Conservation (phyloP, 805 yeast species). For the Starmerella lactis-condensi region DNA sequence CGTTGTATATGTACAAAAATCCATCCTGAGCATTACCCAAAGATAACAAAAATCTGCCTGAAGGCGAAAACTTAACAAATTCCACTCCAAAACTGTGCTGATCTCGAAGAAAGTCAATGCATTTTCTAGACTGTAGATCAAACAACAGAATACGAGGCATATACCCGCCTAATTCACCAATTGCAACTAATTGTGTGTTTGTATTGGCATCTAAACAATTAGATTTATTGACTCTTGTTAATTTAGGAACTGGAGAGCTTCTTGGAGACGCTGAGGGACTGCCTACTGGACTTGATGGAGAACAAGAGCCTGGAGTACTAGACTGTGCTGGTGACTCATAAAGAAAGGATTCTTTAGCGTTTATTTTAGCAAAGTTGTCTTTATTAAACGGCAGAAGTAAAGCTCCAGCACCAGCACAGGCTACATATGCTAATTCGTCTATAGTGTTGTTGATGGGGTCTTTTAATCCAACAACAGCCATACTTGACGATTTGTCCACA, state of each 20-base stretch:
- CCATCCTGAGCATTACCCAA: slow-evolving; percentile 57
- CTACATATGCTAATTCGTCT: slow-evolving; percentile 3
- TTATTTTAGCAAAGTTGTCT: not conserved
- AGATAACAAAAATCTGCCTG: slow-evolving; percentile 38
- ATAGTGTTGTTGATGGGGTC: too few relatives aligned
- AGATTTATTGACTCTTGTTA: slow-evolving; percentile 10
- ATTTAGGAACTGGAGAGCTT: slow-evolving; percentile 1
- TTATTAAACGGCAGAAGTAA: slow-evolving; percentile 1
- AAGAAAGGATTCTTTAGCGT: not conserved
- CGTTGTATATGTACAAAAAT: slow-evolving; percentile 42
- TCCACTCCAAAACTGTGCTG: slow-evolving; percentile 46
- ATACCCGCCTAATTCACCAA: slow-evolving; percentile 49
- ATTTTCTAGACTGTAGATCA: slow-evolving; percentile 21
- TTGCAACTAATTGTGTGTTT: slow-evolving; percentile 35
- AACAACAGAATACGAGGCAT: slow-evolving; percentile 41
- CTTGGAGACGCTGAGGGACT: slow-evolving; percentile 9
- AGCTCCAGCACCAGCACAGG: slow-evolving; percentile 13
- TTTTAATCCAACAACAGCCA: not conserved
- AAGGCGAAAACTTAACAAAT: slow-evolving; percentile 37
- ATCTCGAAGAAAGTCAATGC: slow-evolving; percentile 37
- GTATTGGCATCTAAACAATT: slow-evolving; percentile 40
- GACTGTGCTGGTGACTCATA: too few relatives aligned
- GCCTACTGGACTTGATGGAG: not conserved
- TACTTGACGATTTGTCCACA: not conserved
- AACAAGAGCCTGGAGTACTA: not conserved